These are phyloP conservation scores for Punica granatum DNA, from an alignment of 345 rosid species.

Conservation along the genomic window DNA sequence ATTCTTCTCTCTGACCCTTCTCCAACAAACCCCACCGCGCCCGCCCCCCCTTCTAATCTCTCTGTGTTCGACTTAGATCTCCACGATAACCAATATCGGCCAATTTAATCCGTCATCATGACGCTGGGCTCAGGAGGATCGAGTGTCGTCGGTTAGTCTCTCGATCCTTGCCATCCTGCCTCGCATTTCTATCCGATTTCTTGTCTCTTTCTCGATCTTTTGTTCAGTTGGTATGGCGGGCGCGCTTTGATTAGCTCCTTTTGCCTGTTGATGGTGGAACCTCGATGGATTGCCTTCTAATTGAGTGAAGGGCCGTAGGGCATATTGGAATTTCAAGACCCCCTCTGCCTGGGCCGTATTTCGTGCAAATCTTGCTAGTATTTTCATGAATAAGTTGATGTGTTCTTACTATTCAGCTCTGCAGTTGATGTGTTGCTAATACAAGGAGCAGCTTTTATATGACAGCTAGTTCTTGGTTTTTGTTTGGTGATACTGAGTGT, in stretches of 20 bases:
- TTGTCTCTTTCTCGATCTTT: not conserved
- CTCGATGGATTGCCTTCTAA: not conserved
- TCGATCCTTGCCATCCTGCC: not conserved
- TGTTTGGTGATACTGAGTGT: no score
- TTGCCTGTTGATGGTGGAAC: not conserved
- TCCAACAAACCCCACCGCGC: not conserved
- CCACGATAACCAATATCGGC: not conserved
- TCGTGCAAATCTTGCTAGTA: no score
- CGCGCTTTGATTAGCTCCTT: not conserved
- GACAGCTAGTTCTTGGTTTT: not conserved
- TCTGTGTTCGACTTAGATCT: not conserved
- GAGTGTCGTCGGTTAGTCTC: conserved; percentile 8
- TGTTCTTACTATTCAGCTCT: not conserved
- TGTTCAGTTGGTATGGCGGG: not conserved
- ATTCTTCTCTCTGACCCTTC: not conserved
- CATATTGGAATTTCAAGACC: not conserved
- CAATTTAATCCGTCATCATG: not conserved
- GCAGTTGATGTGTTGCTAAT: not conserved
- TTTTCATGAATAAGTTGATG: no score
- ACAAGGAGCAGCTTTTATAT: not conserved
- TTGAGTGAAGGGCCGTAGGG: no score
- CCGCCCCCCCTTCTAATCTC: no score
- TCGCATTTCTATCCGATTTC: not conserved
- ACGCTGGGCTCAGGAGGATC: conserved; percentile 15
- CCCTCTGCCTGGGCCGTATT: no score